A percentile compares a stretch with the other conserved stretches of the same genome.
phyloP scores from a whole-genome alignment of 306 rosid species.

The Cucurbita maxima region DNA sequence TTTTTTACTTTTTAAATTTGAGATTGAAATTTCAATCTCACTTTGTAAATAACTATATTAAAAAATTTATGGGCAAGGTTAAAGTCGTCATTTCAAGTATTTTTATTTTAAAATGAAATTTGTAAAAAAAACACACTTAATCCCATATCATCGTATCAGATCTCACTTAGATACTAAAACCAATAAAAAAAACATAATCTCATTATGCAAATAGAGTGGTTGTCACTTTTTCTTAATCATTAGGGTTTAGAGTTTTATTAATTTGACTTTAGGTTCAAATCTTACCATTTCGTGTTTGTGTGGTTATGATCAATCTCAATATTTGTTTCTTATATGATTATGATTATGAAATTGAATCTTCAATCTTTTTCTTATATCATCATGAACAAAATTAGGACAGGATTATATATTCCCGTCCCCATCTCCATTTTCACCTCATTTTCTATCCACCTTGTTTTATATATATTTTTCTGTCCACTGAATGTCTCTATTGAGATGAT shows the following conservation, averaged over 20 bases:
- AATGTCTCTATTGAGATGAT: constrained; percentile 69
- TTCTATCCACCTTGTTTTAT: too few species aligned
- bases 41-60: too few species aligned
- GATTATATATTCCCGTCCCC: too few species aligned
- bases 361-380: not conserved
- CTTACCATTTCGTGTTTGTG: not conserved
- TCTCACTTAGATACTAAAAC: not conserved
- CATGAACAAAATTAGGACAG: not conserved
- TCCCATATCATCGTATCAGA: not conserved
- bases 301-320: not conserved
- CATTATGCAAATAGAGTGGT: not conserved
- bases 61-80: too few species aligned
- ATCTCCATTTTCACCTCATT: too few species aligned
- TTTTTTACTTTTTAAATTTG: too few species aligned
- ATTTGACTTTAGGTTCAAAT: not conserved
- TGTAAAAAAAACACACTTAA: too few species aligned
- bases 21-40: too few species aligned
- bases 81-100: too few species aligned
- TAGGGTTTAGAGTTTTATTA: not conserved
- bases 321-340: not conserved
- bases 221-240: not conserved
- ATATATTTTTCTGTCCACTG: constrained; percentile 23
- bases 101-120: too few species aligned
- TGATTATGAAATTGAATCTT: not conserved
- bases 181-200: not conserved